Base-by-base conservation (phyloP, 2,329 filamentous ascomycete genomes). In the Claviceps purpurea region DNA sequence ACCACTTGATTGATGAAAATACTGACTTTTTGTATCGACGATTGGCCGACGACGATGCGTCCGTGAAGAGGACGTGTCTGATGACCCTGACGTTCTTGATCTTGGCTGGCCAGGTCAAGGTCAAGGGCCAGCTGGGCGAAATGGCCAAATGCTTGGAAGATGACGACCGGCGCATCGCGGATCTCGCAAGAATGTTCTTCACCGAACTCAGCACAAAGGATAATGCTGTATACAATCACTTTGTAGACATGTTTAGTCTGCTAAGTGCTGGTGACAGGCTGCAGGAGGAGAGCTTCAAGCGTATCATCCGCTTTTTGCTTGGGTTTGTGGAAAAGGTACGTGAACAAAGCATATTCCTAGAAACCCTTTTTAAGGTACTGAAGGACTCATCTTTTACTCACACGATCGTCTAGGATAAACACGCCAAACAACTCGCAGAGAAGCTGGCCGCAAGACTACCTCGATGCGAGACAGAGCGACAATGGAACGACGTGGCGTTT, bases 71-170 rank as follows among this genome's bases (percentile, higher is more conserved):
- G 11, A 98, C 94, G 0, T 98, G 93, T 68, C 77, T 98, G 22
- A 98, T 97, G 93, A 98, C 94, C 1, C 71, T 98, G 59, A 98
- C 94, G 0, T 98, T 98, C 76, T 71, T 98, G 52, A 98, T 98
- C 61, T 72, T 98, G 45, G 93, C 93, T 0, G 93, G 94, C 26
- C 93, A 98, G 69, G 91, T 98, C 72, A 98, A 98, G 76, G 93
- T 98, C 68, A 98, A 98, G 75, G 93, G 93, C 26, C 93, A 98
- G 68, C 74, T 98, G 11, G 93, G 93, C 48, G 91, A 97, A 72
- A 98, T 98, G 93, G 93, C 93, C 52, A 98, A 98, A 72, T 98
- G 93, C 59, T 78, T 98, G 34, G 93, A 98, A 68, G 93, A 98
- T 62, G 82, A 84, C n/a, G 94, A 98, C 64, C 89, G 90, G 69